Conservation (phyloP, 2,329 filamentous ascomycete species). For the Fonsecaea nubica region DNA sequence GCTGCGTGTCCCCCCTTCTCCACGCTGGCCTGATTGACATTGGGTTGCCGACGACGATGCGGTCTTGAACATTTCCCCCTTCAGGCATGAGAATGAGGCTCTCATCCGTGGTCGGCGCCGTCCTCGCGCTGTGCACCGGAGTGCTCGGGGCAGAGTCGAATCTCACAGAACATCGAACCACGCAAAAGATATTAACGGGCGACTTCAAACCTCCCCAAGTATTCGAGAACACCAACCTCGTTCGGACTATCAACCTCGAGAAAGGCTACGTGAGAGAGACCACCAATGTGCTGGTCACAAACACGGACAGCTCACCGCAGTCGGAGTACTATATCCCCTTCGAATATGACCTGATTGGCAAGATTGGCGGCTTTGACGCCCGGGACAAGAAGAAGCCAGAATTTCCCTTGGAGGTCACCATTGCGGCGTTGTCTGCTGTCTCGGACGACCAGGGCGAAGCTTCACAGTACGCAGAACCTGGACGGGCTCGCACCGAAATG, state of each 20-base stretch:
- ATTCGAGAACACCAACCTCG: slow-evolving; percentile 91
- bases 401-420: slow-evolving; percentile 71
- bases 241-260: slow-evolving; percentile 88
- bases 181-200: slow-evolving; percentile 48
- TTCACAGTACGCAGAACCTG: slow-evolving; percentile 59
- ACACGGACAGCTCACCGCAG: slow-evolving; percentile 78
- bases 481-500: slow-evolving; percentile 45
- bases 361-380: slow-evolving; percentile 85
- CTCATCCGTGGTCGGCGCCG: slow-evolving; percentile 31
- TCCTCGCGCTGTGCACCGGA: slow-evolving; percentile 30
- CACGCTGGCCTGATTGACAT: slow-evolving; percentile 33
- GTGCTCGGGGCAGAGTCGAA: slow-evolving; percentile 34
- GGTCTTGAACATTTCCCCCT: slow-evolving; percentile 13
- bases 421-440: slow-evolving; percentile 66
- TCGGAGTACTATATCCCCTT: slow-evolving; percentile 92
- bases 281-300: slow-evolving; percentile 93
- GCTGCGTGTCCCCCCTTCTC: slow-evolving; percentile 20
- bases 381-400: slow-evolving; percentile 84
- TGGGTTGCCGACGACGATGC: slow-evolving; percentile 25
- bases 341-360: slow-evolving; percentile 73
- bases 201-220: slow-evolving; percentile 83
- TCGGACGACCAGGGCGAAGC: slow-evolving; percentile 53
- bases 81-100: slow-evolving; percentile 36
- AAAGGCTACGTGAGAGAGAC: slow-evolving; percentile 90
- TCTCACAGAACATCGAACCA: slow-evolving; percentile 32